A percentile compares a stretch with the other conserved stretches of the same genome.
Evolutionary conservation across 208 protist species (phyloP).

Genomic region (Trypanosoma lewisi): DNA sequence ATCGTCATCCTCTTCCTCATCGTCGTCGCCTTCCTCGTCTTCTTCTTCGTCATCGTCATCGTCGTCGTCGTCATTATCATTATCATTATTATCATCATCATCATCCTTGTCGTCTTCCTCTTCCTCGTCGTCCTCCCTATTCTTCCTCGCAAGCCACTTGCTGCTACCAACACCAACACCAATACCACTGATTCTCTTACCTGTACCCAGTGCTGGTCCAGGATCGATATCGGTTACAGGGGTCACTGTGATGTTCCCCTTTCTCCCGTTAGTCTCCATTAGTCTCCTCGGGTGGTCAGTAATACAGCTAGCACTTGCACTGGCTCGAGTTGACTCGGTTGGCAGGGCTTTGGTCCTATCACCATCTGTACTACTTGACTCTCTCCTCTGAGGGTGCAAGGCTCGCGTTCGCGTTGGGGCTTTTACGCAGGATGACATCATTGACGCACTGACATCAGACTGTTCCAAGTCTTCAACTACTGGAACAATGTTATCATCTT

Average conservation of each 20-base stretch:
- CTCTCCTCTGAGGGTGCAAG: neutral
- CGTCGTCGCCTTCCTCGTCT: slow-evolving; percentile 6
- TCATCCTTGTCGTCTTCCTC: slow-evolving; percentile 10
- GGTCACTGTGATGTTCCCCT: too few species aligned
- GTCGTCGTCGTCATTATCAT: slow-evolving; percentile 10
- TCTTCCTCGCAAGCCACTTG: too few species aligned
- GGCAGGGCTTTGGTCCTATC: neutral
- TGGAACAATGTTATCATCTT: neutral
- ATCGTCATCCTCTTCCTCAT: slow-evolving; percentile 13
- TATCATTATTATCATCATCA: slow-evolving; percentile 17
- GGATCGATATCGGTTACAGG: too few species aligned
- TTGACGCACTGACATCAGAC: neutral
- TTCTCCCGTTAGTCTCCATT: too few species aligned
- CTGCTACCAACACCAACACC: too few species aligned
- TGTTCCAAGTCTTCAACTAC: slow-evolving; percentile 17
- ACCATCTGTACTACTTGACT: neutral
- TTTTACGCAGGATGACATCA: neutral
- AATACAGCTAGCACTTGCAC: too few species aligned
- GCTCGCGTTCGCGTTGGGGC: neutral
- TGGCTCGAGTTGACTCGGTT: too few species aligned
- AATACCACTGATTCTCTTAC: too few species aligned
- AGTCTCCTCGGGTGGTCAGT: too few species aligned
- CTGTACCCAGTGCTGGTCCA: too few species aligned
- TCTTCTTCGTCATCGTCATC: slow-evolving; percentile 25
- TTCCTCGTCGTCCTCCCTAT: neutral